Percentiles rank a stretch among this genome's conserved stretches.
These are phyloP conservation scores for Nephelium lappaceum DNA, from an alignment of 345 rosid genomes.

Conservation along the genomic window DNA sequence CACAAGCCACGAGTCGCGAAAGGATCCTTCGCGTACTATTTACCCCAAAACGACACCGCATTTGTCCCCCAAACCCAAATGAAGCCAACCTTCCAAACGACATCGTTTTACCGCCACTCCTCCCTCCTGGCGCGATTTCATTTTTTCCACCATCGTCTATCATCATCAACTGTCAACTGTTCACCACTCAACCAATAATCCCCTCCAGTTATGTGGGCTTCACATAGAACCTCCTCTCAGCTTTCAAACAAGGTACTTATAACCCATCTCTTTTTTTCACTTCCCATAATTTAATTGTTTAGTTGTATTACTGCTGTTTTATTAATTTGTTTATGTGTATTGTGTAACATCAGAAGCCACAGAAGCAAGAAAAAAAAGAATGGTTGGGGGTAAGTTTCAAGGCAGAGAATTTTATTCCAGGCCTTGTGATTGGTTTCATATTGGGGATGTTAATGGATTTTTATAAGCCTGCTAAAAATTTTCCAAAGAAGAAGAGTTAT, in stretches of 20 bases:
- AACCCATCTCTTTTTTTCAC: too few species aligned
- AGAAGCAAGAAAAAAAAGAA: conserved; percentile 52
- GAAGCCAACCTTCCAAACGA: neutral
- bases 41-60: too few species aligned
- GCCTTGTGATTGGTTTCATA: conserved; percentile 83
- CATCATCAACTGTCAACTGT: neutral
- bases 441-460: conserved; percentile 78
- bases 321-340: neutral
- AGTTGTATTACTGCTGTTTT: neutral
- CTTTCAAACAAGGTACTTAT: conserved; percentile 33
- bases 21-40: too few species aligned
- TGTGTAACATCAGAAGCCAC: conserved; percentile 35
- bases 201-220: conserved; percentile 35
- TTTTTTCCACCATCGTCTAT: neutral
- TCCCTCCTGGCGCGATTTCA: neutral
- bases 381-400: conserved; percentile 66
- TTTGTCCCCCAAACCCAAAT: too few species aligned
- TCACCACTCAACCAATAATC: neutral
- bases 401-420: conserved; percentile 80
- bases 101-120: neutral
- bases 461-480: conserved; percentile 44
- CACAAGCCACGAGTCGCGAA: too few species aligned
- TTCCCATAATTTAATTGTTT: neutral
- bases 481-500: conserved; percentile 56
- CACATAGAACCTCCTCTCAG: conserved; percentile 31